Evolutionary conservation across 768 basidiomycete genomes (phyloP).

Genomic region (Trametes meyenii): DNA sequence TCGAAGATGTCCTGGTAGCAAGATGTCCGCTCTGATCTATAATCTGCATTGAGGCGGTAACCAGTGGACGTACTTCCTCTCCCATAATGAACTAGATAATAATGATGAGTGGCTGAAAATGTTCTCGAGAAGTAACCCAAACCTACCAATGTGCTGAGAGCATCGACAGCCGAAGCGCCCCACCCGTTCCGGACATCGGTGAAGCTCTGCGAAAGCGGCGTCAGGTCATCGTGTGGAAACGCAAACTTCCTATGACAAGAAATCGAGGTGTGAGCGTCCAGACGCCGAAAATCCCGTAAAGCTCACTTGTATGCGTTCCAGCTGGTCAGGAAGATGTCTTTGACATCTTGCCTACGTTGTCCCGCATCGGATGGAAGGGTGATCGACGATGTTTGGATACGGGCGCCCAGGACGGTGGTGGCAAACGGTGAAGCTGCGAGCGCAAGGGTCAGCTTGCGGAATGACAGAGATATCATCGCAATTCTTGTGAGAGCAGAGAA

Average conservation of each 20-base stretch:
- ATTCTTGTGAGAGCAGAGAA: conserved; percentile 1
- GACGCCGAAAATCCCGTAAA: background rate
- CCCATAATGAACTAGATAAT: conserved; percentile 56
- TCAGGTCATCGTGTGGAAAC: conserved; percentile 64
- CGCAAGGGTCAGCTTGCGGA: conserved; percentile 19
- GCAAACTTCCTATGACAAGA: conserved; percentile 49
- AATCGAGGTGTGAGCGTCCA: background rate
- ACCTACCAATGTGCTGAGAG: conserved; percentile 61
- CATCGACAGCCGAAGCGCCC: conserved; percentile 70
- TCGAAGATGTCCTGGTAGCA: conserved; percentile 50
- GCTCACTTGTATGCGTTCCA: conserved; percentile 60
- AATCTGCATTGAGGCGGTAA: background rate
- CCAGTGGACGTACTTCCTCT: conserved; percentile 31
- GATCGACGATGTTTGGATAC: conserved; percentile 50
- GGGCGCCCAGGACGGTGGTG: conserved; percentile 33
- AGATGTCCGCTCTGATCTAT: background rate
- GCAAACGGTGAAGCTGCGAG: conserved; percentile 17
- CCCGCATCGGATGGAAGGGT: conserved; percentile 44
- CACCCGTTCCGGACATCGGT: conserved; percentile 41
- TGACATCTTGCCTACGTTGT: conserved; percentile 44
- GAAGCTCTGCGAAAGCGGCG: conserved; percentile 49
- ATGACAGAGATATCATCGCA: conserved; percentile 16
- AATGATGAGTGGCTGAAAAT: background rate
- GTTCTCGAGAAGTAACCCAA: background rate
- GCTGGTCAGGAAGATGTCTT: conserved; percentile 51